Percentiles rank a stretch among this genome's conserved stretches.
Conservation (phyloP, 768 basidiomycete species). For the Gautieria morchelliformis region DNA sequence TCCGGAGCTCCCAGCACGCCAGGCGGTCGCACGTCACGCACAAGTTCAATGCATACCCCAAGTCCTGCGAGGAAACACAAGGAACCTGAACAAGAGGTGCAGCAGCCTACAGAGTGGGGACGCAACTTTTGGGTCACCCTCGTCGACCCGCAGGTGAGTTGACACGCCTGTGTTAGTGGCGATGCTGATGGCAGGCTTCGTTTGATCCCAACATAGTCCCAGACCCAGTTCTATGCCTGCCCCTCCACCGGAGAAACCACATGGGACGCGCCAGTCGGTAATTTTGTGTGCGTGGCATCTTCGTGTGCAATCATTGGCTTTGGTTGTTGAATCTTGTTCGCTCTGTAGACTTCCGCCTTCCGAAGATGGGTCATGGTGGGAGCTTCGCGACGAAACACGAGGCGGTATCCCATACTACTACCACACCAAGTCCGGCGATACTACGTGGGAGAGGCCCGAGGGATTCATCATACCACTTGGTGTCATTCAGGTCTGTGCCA, state of each 20-base stretch:
- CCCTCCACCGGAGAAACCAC: constrained; percentile 87
- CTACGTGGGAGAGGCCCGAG: constrained; percentile 85
- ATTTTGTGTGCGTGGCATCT: constrained; percentile 59
- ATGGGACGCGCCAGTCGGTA: constrained; percentile 87
- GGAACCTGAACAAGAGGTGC: background rate
- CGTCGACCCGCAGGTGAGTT: constrained; percentile 72
- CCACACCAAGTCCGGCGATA: constrained; percentile 84
- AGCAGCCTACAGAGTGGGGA: constrained; percentile 50
- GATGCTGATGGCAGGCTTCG: constrained; percentile 5
- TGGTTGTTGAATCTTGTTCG: constrained; percentile 10
- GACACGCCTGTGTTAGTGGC: background rate
- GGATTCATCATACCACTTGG: constrained; percentile 89
- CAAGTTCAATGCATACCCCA: background rate
- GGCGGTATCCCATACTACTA: constrained; percentile 88
- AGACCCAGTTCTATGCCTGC: constrained; percentile 78
- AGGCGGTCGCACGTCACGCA: background rate
- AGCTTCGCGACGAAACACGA: constrained; percentile 74
- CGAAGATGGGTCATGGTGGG: constrained; percentile 93
- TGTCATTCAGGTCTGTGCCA: constrained; percentile 60
- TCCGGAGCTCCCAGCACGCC: background rate
- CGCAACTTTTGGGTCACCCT: constrained; percentile 93
- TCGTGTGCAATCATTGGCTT: constrained; percentile 7
- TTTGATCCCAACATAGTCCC: constrained; percentile 23
- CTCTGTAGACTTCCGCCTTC: constrained; percentile 63
- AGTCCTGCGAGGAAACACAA: background rate